These are phyloP conservation scores for Hymenoscyphus linearis DNA, from an alignment of 2,329 filamentous ascomycete genomes.

Conservation along the genomic window DNA sequence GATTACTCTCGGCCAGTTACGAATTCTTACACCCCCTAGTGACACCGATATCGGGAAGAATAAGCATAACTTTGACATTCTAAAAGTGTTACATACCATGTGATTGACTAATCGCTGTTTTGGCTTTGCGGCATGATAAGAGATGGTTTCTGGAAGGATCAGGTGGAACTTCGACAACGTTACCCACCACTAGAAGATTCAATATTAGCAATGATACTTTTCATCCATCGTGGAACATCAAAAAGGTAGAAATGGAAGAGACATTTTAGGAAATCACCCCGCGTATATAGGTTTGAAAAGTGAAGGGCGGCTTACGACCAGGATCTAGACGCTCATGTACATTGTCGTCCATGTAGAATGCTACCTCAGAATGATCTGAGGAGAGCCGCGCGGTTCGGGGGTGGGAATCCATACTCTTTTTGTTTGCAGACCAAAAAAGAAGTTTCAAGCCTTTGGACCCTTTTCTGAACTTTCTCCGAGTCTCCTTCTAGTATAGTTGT, in stretches of 20 bases:
- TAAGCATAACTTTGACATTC: background rate
- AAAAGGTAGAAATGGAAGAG: background rate
- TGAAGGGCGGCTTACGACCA: conserved; percentile 1
- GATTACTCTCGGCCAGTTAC: too few relatives aligned
- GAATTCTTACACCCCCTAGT: background rate
- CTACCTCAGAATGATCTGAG: background rate
- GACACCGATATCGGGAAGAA: background rate
- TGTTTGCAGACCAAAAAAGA: conserved; percentile 1
- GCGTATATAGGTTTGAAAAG: background rate
- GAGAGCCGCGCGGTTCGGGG: background rate
- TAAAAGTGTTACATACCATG: background rate
- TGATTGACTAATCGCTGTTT: background rate
- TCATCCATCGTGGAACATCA: background rate
- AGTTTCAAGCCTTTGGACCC: background rate
- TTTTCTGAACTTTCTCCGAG: background rate
- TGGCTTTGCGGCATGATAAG: background rate
- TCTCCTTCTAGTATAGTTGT: conserved; percentile 1
- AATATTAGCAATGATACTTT: background rate
- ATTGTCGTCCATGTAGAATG: conserved; percentile 21
- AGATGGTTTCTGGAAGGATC: background rate
- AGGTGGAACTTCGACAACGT: background rate
- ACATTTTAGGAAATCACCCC: background rate
- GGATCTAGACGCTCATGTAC: conserved; percentile 18
- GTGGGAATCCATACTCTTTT: conserved; percentile 4
- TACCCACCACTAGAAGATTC: background rate